These are phyloP conservation scores for Syncephalis plumigaleata DNA, from an alignment of 371 early-diverging fungal species.

Conservation along the genomic window DNA sequence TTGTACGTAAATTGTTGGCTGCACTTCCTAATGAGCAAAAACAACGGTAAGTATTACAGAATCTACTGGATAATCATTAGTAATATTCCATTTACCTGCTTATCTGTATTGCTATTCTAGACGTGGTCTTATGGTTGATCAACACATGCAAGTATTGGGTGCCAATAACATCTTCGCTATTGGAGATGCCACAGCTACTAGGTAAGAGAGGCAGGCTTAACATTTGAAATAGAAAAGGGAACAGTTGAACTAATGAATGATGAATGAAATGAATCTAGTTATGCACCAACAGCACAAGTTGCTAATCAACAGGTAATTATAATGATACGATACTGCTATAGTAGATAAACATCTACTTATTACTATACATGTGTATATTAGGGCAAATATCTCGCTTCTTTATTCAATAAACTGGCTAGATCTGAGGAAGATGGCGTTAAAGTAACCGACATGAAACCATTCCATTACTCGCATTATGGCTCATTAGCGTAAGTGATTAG, in stretches of 20 bases:
- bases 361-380: too few relatives aligned
- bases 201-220: too few relatives aligned
- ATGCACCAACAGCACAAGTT: conserved; percentile 86
- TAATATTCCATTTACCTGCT: conserved; percentile 1
- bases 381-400: conserved; percentile 63
- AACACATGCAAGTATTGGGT: conserved; percentile 61
- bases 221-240: too few relatives aligned
- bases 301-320: conserved; percentile 49
- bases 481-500: conserved; percentile 47
- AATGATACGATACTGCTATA: too few relatives aligned
- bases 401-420: conserved; percentile 36
- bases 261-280: too few relatives aligned
- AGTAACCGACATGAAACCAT: conserved; percentile 32
- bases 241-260: too few relatives aligned
- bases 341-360: too few relatives aligned
- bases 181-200: conserved; percentile 77
- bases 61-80: not conserved
- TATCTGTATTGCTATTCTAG: conserved; percentile 1
- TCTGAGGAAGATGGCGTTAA: conserved; percentile 18
- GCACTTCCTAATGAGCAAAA: conserved; percentile 51
- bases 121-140: conserved; percentile 73
- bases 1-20: conserved; percentile 53
- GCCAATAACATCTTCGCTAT: conserved; percentile 58
- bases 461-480: conserved; percentile 67
- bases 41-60: conserved; percentile 18